phyloP scores from a whole-genome alignment of 208 protist species.

The Acanthamoeba triangularis region DNA sequence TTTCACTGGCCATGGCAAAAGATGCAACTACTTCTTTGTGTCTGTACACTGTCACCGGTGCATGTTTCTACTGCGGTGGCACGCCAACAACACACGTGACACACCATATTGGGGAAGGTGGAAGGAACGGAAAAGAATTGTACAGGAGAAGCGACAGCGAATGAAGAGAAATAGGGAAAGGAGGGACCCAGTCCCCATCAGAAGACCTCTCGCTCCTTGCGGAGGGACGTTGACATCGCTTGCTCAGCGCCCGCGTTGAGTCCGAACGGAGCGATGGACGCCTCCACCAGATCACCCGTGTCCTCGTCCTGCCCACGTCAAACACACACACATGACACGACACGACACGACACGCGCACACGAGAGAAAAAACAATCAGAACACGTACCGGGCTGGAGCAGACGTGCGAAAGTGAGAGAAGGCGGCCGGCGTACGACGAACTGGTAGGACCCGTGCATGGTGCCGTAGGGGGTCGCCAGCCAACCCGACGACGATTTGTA shows the following conservation, averaged over 20 bases:
- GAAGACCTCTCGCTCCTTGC: neutral
- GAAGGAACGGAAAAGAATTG: neutral
- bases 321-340: too few species aligned
- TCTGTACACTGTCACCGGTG: too few species aligned
- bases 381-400: too few species aligned
- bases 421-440: neutral
- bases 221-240: neutral
- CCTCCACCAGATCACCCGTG: neutral
- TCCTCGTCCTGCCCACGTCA: constrained; percentile 5
- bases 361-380: neutral
- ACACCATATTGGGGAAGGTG: too few species aligned
- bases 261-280: constrained; percentile 13
- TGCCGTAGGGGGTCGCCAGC: neutral
- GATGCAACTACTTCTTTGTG: too few species aligned
- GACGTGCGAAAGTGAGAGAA: neutral
- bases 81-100: too few species aligned
- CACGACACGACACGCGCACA: too few species aligned
- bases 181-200: too few species aligned
- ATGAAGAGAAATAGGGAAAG: too few species aligned
- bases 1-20: too few species aligned
- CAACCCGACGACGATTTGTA: constrained; percentile 12
- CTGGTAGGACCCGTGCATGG: constrained; percentile 8
- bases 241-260: neutral
- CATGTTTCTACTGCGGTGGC: too few species aligned
- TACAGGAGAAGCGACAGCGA: neutral